A percentile compares a stretch with the other conserved stretches of the same genome.
phyloP scores from a whole-genome alignment of 1,139 yeast genomes.

The Geotrichum histeridarum region DNA sequence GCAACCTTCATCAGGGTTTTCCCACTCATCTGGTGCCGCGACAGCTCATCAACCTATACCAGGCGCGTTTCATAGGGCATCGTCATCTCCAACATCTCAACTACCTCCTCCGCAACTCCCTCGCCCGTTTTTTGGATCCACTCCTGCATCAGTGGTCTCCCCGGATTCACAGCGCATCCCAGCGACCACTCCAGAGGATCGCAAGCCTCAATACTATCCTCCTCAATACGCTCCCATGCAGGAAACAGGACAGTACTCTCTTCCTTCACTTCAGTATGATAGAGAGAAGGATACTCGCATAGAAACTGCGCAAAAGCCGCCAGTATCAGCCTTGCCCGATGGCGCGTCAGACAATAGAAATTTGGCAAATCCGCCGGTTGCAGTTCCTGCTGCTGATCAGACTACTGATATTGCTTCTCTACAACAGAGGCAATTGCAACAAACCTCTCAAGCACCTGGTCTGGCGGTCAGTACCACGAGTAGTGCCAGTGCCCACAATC shows the following conservation, averaged over 20 bases:
- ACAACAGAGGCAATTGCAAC: constrained; percentile 22
- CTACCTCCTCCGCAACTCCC: constrained; percentile 5
- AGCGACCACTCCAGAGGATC: background rate
- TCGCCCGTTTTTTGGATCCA: background rate
- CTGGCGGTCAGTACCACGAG: background rate
- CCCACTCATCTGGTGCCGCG: background rate
- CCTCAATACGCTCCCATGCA: background rate
- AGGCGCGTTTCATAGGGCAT: constrained; percentile 18
- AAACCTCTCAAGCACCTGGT: constrained; percentile 21
- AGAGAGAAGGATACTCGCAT: background rate
- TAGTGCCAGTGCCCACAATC: constrained; percentile 15
- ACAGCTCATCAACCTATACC: constrained; percentile 12
- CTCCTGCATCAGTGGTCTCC: constrained; percentile 4
- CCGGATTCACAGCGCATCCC: background rate
- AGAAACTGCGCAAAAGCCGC: background rate
- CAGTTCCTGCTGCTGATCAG: background rate
- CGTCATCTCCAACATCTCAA: constrained; percentile 5
- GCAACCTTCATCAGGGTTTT: too few species aligned
- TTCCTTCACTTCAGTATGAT: constrained; percentile 4
- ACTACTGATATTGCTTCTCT: background rate
- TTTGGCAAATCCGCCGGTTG: background rate
- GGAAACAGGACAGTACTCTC: background rate
- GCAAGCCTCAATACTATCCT: background rate
- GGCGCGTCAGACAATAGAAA: background rate
- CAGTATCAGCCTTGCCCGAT: background rate